Percentiles rank a stretch among this genome's conserved stretches.
phyloP scores from a whole-genome alignment of 176 grass and related monocot species.

The Themeda triandra region DNA sequence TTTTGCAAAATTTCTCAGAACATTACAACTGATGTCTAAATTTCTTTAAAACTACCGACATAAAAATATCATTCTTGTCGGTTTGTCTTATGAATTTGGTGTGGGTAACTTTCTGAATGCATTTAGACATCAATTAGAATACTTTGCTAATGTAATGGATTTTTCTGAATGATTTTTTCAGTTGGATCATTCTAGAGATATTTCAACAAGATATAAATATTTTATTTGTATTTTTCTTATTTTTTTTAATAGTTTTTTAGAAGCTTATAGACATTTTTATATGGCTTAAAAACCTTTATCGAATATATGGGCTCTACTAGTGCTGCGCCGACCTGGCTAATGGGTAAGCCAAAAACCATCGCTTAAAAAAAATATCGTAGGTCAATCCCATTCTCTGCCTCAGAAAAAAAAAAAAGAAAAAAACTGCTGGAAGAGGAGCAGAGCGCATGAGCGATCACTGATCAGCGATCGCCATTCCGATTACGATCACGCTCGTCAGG shows the following conservation, averaged over 20 bases:
- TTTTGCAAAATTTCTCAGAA: not conserved
- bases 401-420: no score
- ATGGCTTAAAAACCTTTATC: not conserved
- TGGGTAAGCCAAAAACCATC: not conserved
- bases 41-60: not conserved
- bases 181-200: not conserved
- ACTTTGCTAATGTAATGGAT: not conserved
- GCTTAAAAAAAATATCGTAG: not conserved
- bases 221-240: no score
- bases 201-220: not conserved
- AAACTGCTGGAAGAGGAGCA: not conserved
- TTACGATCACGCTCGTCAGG: not conserved
- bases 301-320: no score
- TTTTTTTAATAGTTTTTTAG: not conserved
- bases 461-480: not conserved
- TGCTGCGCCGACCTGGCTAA: not conserved
- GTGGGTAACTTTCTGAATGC: not conserved
- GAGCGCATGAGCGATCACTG: not conserved
- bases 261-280: not conserved
- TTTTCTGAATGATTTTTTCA: not conserved
- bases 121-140: not conserved
- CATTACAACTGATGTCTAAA: not conserved
- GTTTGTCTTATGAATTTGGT: not conserved
- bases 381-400: no score
- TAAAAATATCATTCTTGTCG: not conserved